Evolutionary conservation across 2,329 filamentous ascomycete species (phyloP), one percentile per base, ranked within the genome.

Genomic region (Colletotrichum eremochloae): DNA sequence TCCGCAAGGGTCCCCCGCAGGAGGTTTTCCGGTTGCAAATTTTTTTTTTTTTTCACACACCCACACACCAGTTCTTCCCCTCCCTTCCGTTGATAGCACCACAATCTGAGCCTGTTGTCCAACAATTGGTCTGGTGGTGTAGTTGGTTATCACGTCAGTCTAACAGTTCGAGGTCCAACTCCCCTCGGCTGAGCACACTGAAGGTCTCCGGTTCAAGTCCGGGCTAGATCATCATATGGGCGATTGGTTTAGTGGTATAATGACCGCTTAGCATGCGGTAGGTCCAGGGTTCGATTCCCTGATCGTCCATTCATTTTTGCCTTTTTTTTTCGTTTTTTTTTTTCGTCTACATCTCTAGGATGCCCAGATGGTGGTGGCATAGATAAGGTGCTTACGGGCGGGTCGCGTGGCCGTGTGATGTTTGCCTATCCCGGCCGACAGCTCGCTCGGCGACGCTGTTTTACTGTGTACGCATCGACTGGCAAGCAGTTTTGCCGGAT

Each of bases 131-230:
- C 67, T 72, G 84, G 86, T 68, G 82, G 80, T 79, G 78, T 79
- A 80, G 83, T 84, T 84, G 83, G 82, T 84, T 84, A 84, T 84
- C 83, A 84, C 83, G 80, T 84, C 81, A 84, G 82, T 84, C 81
- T 84, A 84, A 84, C 82, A 79, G 33, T 3, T 7, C n/a, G 60
- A 42, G 57, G 15, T 1, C 2, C 8, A 12, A 24, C 24, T 24
- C 0, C 3, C 18, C 56, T 14, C 11, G 8, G 3, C 40, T 68
- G 57, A 5, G 53, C 33, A 50, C 69, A 69, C 69, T 72, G 69
- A 72, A 72, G 69, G 69, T 72, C 69, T 72, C 69, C 69, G 69
- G 69, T 72, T 72, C 66, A 69, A 69, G 69, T 72, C 69, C 69
- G 69, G 69, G 66, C 69, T 68, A 72, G 67, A 72, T 72, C 69